phyloP scores from a whole-genome alignment of 768 basidiomycete genomes.

The Mycena venus region DNA sequence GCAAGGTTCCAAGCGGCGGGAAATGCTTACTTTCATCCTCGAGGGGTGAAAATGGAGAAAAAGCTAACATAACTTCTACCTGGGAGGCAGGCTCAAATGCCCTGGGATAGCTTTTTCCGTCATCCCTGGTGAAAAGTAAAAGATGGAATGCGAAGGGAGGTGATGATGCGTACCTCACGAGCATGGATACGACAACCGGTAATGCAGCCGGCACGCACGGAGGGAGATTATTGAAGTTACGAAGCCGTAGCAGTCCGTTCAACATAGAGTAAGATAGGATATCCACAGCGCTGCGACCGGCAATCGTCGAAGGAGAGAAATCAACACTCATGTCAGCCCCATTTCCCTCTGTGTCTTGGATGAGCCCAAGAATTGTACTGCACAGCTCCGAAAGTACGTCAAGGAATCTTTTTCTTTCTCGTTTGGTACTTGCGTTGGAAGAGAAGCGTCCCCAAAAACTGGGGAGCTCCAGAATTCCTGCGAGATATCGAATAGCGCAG shows the following conservation, averaged over 20 bases:
- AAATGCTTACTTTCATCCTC: no score
- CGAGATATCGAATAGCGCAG: slow-evolving; percentile 12
- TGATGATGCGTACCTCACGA: not conserved
- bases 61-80: not conserved
- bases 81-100: not conserved
- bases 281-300: not conserved
- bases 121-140: not conserved
- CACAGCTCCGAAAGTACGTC: not conserved
- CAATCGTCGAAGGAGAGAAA: not conserved
- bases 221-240: not conserved
- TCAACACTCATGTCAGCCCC: not conserved
- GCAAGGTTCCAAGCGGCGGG: no score
- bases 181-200: not conserved
- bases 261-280: not conserved
- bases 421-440: not conserved
- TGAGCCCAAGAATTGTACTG: not conserved
- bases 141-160: not conserved
- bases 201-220: not conserved
- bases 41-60: not conserved
- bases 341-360: not conserved
- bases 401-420: not conserved
- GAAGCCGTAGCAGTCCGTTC: not conserved
- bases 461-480: slow-evolving; percentile 4
- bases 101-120: not conserved
- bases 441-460: not conserved